Evolutionary conservation across 495 filamentous ascomycete genomes (phyloP).

Genomic region (Podospora conica): DNA sequence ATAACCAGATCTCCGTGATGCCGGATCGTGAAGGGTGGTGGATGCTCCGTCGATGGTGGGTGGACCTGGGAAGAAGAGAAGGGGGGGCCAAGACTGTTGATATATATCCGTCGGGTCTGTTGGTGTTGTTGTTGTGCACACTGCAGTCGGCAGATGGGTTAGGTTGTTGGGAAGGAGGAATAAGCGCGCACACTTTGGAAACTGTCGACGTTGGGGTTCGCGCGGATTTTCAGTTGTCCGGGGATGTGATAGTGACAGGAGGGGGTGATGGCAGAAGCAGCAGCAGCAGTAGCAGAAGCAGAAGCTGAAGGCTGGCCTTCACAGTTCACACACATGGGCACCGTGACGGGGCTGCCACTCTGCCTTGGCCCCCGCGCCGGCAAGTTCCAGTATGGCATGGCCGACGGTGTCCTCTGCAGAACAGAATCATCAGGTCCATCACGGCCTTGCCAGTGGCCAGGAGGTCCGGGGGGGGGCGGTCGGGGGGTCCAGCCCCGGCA

Average conservation of each 20-base stretch:
- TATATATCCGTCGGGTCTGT: neutral
- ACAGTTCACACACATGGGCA: neutral
- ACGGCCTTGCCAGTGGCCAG: neutral
- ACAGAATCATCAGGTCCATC: neutral
- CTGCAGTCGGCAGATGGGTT: neutral
- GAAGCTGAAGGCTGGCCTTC: neutral
- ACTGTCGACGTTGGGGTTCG: constrained; percentile 2
- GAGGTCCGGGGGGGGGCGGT: neutral
- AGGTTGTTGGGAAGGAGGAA: neutral
- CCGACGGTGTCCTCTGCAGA: too few species aligned
- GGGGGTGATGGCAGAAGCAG: neutral
- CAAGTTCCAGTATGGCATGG: neutral
- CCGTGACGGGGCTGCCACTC: neutral
- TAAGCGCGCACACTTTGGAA: constrained; percentile 10
- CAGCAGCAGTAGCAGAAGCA: neutral
- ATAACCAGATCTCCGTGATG: constrained; percentile 17
- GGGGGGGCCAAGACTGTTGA: constrained; percentile 1
- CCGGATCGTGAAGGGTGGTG: constrained; percentile 4
- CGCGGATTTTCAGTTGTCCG: neutral
- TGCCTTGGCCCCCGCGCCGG: neutral
- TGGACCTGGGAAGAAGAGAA: neutral
- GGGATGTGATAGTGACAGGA: constrained; percentile 17
- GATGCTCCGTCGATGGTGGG: neutral
- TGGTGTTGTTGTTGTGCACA: neutral
- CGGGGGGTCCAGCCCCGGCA: neutral